Evolutionary conservation across 2,329 filamentous ascomycete species (phyloP), one percentile per base, ranked within the genome.

Genomic region (Calonectria hongkongensis): DNA sequence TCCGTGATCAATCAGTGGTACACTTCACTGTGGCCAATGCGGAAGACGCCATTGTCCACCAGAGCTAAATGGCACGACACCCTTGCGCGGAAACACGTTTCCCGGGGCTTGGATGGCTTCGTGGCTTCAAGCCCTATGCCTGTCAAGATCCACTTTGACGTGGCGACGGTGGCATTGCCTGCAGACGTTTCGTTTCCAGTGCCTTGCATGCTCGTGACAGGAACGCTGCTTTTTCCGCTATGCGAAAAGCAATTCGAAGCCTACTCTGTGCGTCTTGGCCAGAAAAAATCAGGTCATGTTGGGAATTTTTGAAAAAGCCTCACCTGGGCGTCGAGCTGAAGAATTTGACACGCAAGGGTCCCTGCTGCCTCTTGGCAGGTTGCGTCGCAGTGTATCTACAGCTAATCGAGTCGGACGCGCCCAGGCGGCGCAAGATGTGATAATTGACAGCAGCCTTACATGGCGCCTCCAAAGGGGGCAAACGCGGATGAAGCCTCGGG

Each of bases 161-260:
- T 41, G 54, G 54, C 33, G 33, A 28, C 54, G 33, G 33, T 13
- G 43, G 18, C 43, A 48, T 48, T 48, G 45, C 54, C 33, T 58
- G 33, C 15, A 58, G 33, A 36, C 54, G 54, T 58, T 58, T 58
- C 54, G 54, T 58, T 58, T 58, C 54, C n/a, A 27, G 36, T 41
- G 54, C 54, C 54, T 60, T 60, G 54, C 54, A 60, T 60, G 54
- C 36, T 16, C 33, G 36, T 60, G 33, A 41, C 54, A 60, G 36
- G 54, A 60, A 60, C 33, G 54, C 54, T 60, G 54, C 54, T 60
- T 60, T 60, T 60, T 60, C 21, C 54, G 2, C 33, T 50, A 25
- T 50, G 41, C 43, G 43, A 65, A 65, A 50, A 65, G 62, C 43
- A 60, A 60, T 27, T 27, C 33, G 21, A 27, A 15, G 54, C 33